Percentiles rank a stretch among this genome's conserved stretches.
Evolutionary conservation across 805 yeast genomes (phyloP).

Genomic region (Citeromyces nyonsensis): DNA sequence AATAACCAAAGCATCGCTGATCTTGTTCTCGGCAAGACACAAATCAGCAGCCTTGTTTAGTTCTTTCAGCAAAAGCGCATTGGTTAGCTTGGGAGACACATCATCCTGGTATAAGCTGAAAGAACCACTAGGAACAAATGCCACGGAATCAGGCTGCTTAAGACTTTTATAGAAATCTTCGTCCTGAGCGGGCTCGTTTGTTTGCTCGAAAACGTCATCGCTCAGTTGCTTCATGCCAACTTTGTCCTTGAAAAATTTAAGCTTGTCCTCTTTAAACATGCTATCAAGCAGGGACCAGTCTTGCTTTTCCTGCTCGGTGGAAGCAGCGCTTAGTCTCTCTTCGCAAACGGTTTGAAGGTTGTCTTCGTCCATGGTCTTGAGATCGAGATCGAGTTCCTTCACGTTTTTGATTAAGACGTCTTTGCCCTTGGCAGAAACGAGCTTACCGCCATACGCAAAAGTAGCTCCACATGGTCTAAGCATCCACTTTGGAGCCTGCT

Average conservation of each 20-base stretch:
- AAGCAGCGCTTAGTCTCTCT: conserved; percentile 25
- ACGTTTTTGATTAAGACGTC: conserved; percentile 18
- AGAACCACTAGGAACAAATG: conserved; percentile 33
- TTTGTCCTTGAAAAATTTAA: conserved; percentile 8
- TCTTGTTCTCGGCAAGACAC: conserved; percentile 44
- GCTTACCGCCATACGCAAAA: conserved; percentile 91
- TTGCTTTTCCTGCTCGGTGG: conserved; percentile 1
- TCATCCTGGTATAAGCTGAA: conserved; percentile 22
- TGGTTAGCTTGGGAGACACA: conserved; percentile 19
- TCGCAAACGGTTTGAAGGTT: conserved; percentile 41
- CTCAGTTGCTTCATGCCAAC: conserved; percentile 2
- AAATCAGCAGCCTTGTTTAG: conserved; percentile 49
- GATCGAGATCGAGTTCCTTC: conserved; percentile 15
- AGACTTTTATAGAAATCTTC: conserved; percentile 23
- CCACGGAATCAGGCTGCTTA: conserved; percentile 4
- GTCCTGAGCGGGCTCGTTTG: conserved; percentile 12
- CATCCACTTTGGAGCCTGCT: conserved; percentile 88
- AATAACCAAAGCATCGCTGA: conserved; percentile 70
- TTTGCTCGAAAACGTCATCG: conserved; percentile 2
- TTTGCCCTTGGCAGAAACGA: conserved; percentile 23
- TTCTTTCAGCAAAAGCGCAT: conserved; percentile 45
- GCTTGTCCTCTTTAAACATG: conserved; percentile 32
- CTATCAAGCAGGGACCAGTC: conserved; percentile 57
- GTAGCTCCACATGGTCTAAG: conserved; percentile 55
- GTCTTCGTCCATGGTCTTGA: conserved; percentile 38